Base-by-base conservation (phyloP, 2,329 filamentous ascomycete genomes). In the Alternaria burnsii region DNA sequence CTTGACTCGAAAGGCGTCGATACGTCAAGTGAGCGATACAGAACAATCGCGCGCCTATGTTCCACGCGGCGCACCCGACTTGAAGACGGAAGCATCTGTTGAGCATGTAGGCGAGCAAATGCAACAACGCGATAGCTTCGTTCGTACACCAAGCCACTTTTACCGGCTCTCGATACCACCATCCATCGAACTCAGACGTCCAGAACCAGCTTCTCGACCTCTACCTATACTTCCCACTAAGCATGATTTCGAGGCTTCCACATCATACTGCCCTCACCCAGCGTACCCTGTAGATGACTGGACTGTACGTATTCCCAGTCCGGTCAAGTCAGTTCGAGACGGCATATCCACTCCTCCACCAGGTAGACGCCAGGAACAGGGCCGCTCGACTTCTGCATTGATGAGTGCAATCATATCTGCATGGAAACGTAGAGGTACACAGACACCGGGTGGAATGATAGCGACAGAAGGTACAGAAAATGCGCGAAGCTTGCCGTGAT, bases 231-330 rank as follows among this genome's bases (percentile, higher is more conserved):
- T 71, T n/a, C 70, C 72, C 22, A 59, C 52, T 16, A 72, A 74
- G 55, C 54, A 34, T 18, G 56, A 64, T 10, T 40, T 60, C 16
- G n/a, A 40, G 4, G 55, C 62, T 9, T 62, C 66, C 7, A 71
- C 67, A 4, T 52, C 56, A 20, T 72, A 75, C 53, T 59, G 60
- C 14, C 69, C 67, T 2, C 67, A 74, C 50, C 70, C 69, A 24
- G 69, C 64, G 41, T 74, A 71, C 48, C 63, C 68, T 1, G 32
- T 70, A 1, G 67, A 72, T 22, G 69, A 74, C 8, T 76, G 75
- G 73, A 55, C 62, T 16, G 54, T 65, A 30, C 66, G 61, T 34
- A 74, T 71, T 6, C 74, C 73, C 3, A 77, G 75, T 51, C 74
- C 73, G 1, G 66, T 70, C 32, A 69, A 70, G 28, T 69, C 66